A percentile compares a stretch with the other conserved stretches of the same genome.
phyloP scores from a whole-genome alignment of 2,329 filamentous ascomycete genomes.

The Fusarium pininemorale region DNA sequence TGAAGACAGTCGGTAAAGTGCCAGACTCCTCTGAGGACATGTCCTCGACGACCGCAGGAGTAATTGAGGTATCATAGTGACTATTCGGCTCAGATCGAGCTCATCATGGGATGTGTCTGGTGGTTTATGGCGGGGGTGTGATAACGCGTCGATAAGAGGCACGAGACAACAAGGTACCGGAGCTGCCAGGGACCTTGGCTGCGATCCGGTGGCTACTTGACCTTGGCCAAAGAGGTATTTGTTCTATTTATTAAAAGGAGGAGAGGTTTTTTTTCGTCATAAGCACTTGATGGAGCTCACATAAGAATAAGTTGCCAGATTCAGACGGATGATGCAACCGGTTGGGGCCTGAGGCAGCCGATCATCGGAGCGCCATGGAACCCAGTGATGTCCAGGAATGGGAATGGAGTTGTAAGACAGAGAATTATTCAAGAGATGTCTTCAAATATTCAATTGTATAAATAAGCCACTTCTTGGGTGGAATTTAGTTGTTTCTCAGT shows the following conservation, averaged over 20 bases:
- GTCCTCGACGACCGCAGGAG: conserved; percentile 46
- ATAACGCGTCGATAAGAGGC: conserved; percentile 17
- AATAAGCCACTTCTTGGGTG: fast-evolving
- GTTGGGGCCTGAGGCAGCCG: conserved; percentile 44
- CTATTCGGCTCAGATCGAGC: conserved; percentile 37
- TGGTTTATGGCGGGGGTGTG: conserved; percentile 38
- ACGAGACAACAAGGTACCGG: conserved; percentile 32
- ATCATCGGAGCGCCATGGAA: conserved; percentile 29
- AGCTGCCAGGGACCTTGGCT: conserved; percentile 23
- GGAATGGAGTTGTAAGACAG: neutral
- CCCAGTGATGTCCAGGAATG: neutral
- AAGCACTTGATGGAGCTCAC: conserved; percentile 27
- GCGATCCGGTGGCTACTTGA: conserved; percentile 10
- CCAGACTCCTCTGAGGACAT: conserved; percentile 45
- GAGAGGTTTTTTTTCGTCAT: neutral
- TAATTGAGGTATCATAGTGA: conserved; percentile 51
- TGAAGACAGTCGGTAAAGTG: conserved; percentile 41
- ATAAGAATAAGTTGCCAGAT: conserved; percentile 31
- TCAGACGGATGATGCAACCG: conserved; percentile 41
- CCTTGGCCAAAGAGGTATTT: conserved; percentile 12
- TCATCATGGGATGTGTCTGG: conserved; percentile 40
- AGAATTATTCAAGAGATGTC: neutral
- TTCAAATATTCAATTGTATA: neutral
- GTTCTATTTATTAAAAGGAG: neutral
- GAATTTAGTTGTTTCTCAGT: neutral